These are phyloP conservation scores for Arabidopsis arenosa DNA, from an alignment of 345 rosid genomes.

Conservation along the genomic window DNA sequence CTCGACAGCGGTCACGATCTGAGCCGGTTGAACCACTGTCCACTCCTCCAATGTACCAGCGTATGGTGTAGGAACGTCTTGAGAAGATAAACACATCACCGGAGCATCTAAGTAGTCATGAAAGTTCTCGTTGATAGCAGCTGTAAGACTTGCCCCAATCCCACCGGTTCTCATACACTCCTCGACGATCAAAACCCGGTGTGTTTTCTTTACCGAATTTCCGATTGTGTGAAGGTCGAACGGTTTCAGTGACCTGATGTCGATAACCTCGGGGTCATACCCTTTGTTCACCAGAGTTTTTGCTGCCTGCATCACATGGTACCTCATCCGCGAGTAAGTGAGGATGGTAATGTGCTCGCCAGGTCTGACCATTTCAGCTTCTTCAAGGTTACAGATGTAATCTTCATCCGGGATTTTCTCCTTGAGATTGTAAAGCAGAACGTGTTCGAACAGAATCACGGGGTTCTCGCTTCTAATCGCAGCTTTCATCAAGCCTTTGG, in stretches of 20 bases:
- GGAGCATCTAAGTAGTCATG: conserved; percentile 93
- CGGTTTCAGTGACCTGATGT: conserved; percentile 89
- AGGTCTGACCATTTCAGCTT: conserved; percentile 97
- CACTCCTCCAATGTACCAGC: conserved; percentile 90
- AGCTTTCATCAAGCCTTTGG: conserved; percentile 98
- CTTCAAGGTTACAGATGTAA: conserved; percentile 85
- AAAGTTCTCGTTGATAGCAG: conserved; percentile 88
- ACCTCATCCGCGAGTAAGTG: conserved; percentile 95
- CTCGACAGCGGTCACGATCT: conserved; percentile 92
- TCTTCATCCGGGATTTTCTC: conserved; percentile 95
- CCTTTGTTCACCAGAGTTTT: conserved; percentile 92
- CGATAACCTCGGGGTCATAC: conserved; percentile 94
- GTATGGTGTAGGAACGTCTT: conserved; percentile 94
- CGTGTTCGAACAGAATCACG: conserved; percentile 92
- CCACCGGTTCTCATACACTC: conserved; percentile 99
- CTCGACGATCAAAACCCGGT: conserved; percentile 88
- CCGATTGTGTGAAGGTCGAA: conserved; percentile 90
- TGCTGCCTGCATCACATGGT: conserved; percentile 97
- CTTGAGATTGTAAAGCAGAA: conserved; percentile 95
- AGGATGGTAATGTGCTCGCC: conserved; percentile 88
- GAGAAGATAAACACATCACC: conserved; percentile 90
- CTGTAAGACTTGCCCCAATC: conserved; percentile 91
- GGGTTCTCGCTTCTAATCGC: conserved; percentile 99
- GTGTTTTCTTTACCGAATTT: conserved; percentile 93
- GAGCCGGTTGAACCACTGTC: conserved; percentile 94